Percentiles rank a stretch among this genome's conserved stretches.
Evolutionary conservation across 495 filamentous ascomycete species (phyloP).

Genomic region (Staphylotrichum tortipilum): DNA sequence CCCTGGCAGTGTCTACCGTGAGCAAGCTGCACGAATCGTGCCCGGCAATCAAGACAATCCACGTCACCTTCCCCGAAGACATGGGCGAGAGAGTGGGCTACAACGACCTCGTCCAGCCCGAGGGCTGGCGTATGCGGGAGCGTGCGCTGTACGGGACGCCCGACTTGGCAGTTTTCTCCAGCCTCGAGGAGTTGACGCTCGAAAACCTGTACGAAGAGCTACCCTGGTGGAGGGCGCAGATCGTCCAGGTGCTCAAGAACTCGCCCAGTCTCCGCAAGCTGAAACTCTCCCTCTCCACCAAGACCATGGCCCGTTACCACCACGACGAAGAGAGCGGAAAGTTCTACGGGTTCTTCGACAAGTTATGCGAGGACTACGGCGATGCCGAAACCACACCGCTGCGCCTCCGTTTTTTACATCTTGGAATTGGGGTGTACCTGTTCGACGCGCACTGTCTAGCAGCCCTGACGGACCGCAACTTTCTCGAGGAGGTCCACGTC

Average conservation of each 20-base stretch:
- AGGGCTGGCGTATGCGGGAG: too few species aligned
- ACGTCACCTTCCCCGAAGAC: too few species aligned
- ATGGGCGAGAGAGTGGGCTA: too few species aligned
- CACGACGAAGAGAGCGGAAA: background rate
- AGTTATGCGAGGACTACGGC: background rate
- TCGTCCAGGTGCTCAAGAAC: background rate
- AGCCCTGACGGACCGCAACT: background rate
- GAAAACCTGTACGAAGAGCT: background rate
- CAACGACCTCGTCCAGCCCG: too few species aligned
- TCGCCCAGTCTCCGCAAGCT: background rate
- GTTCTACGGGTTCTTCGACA: background rate
- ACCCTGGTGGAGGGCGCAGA: background rate
- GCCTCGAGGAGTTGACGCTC: background rate
- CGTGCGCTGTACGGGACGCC: too few species aligned
- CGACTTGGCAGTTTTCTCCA: background rate
- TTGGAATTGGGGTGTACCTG: background rate
- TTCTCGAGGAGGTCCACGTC: background rate
- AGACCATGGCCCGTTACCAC: background rate
- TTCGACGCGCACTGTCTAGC: background rate
- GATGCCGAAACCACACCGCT: background rate
- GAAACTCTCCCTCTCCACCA: background rate
- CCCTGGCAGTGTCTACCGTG: too few species aligned
- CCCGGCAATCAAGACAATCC: too few species aligned
- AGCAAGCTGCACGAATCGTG: too few species aligned
- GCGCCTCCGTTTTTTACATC: background rate